Base-by-base conservation (phyloP, 2,329 filamentous ascomycete genomes). In the Fusarium xyrophilum region DNA sequence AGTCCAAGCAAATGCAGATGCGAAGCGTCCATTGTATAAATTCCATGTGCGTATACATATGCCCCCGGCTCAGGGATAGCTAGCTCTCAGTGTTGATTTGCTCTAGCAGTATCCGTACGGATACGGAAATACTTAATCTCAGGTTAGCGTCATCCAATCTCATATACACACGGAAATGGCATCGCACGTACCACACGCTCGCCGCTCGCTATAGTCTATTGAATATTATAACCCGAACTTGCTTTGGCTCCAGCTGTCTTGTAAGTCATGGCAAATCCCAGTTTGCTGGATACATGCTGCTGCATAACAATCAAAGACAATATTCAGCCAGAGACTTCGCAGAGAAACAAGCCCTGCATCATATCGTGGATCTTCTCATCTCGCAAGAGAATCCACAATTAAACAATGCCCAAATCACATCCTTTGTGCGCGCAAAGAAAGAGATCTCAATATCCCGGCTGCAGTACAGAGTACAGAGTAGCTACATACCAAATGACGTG, bases 161-260 rank as follows among this genome's bases (percentile, higher is more conserved):
- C 51, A 57, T 42, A 40, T 19, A 52, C 32, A 52, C 32, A 58
- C 52, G 39, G 51, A 52, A 47, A 52, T 54, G 47, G 47, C 43
- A 66, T 68, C 30, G 60, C 64, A 65, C 54, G 50, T 65, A 53
- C 64, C 60, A 65, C 36, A 43, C 51, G 23, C 56, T 62, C 50
- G 46, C 36, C 40, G 17, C 56, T 46, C 44, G 40, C 25, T 62
- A 47, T 19, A 23, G 35, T n/a, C 35, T 43, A 25, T 60, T 46
- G 35, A 32, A 48, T 30, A 32, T 48, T 28, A 14, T 47, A 43
- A 55, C 39, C 38, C 39, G 36, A 44, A 43, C 57, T 40, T 67
- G 42, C 47, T 54, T 64, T 56, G 36, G 19, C 28, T 43, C 33
- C 14, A 21, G 27, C 14, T 9, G 19, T 21, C 43, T 46, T 30